A percentile compares a stretch with the other conserved stretches of the same genome.
Conservation (phyloP, 2,329 filamentous ascomycete genomes). For the Trichoderma semiorbis region DNA sequence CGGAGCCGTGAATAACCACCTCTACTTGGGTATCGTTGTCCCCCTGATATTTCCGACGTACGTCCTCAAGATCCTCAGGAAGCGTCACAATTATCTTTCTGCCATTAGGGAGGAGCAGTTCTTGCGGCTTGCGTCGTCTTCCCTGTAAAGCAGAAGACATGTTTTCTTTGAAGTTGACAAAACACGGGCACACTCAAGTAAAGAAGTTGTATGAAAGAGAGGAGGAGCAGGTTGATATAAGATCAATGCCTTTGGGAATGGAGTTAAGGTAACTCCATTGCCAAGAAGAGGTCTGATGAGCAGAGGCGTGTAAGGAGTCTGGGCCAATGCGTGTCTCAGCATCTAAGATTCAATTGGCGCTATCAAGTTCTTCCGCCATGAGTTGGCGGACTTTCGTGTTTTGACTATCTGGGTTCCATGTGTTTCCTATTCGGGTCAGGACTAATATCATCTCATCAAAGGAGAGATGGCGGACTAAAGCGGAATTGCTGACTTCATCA, state of each 20-base stretch:
- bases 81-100: conserved; percentile 54
- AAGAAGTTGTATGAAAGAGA: not conserved
- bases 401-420: not conserved
- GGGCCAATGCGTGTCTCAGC: not conserved
- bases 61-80: conserved; percentile 51
- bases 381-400: not conserved
- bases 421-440: not conserved
- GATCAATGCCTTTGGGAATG: not conserved
- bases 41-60: conserved; percentile 43
- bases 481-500: not conserved
- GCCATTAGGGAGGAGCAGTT: conserved; percentile 55
- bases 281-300: not conserved
- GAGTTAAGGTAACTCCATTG: not conserved
- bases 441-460: not conserved
- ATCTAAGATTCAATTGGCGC: not conserved
- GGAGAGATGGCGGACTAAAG: not conserved
- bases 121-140: conserved; percentile 41
- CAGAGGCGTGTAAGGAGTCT: not conserved
- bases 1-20: conserved; percentile 55
- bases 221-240: not conserved
- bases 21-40: conserved; percentile 43
- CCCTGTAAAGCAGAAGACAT: conserved; percentile 26
- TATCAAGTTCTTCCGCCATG: not conserved
- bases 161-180: not conserved
- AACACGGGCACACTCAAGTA: not conserved